phyloP scores from a whole-genome alignment of 345 rosid species.

The Citrus reticulata region DNA sequence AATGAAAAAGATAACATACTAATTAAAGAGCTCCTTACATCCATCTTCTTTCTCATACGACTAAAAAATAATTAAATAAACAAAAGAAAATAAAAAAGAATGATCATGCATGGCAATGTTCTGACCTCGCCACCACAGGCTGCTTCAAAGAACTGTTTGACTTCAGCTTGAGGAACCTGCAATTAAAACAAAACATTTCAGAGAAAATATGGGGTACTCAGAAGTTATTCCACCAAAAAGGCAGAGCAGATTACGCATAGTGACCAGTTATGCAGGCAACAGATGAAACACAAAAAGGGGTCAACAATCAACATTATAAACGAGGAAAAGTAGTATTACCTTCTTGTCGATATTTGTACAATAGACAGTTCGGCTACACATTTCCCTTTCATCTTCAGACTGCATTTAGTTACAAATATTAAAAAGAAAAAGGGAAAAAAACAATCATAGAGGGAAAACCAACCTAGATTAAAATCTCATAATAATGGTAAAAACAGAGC shows the following conservation, averaged over 20 bases:
- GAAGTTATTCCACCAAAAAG: not conserved
- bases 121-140: constrained; percentile 95
- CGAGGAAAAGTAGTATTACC: constrained; percentile 30
- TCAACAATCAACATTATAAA: not conserved
- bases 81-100: not conserved
- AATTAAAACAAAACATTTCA: constrained; percentile 1
- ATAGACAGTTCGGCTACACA: constrained; percentile 84
- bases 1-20: constrained; percentile 2
- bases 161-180: constrained; percentile 80
- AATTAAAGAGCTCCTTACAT: not conserved
- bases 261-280: not conserved
- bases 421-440: not conserved
- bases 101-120: not conserved
- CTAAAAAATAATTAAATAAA: not conserved
- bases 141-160: constrained; percentile 70
- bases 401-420: constrained; percentile 31
- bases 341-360: constrained; percentile 92
- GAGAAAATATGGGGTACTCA: not conserved
- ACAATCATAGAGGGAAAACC: not conserved
- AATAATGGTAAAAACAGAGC: not conserved
- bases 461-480: not conserved
- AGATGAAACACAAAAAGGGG: not conserved
- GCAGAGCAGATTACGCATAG: not conserved
- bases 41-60: not conserved
- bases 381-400: constrained; percentile 96